These are phyloP conservation scores for Fonsecaea monophora DNA, from an alignment of 2,329 filamentous ascomycete species.

Conservation along the genomic window DNA sequence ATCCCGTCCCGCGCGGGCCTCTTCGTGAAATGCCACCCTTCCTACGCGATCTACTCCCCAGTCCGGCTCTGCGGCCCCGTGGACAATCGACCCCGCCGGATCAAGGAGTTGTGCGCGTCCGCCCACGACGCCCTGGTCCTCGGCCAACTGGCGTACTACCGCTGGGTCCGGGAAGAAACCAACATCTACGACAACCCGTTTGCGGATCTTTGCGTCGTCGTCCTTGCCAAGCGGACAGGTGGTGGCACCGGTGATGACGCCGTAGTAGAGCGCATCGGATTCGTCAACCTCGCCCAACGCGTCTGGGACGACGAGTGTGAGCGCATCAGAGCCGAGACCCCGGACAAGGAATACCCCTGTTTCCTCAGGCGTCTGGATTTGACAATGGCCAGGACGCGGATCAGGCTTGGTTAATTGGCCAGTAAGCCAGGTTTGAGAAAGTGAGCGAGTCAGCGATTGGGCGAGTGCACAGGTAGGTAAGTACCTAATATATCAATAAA, in stretches of 20 bases:
- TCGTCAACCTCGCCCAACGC: slow-evolving; percentile 1
- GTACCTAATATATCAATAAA: background rate
- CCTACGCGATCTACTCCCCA: background rate
- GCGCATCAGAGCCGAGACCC: background rate
- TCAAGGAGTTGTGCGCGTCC: background rate
- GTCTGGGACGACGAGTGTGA: slow-evolving; percentile 3
- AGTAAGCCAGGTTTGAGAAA: background rate
- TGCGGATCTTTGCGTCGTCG: background rate
- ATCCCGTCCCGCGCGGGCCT: background rate
- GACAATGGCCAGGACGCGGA: background rate
- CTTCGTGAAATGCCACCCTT: background rate
- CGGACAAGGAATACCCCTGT: background rate
- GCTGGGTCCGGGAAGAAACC: background rate
- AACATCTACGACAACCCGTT: background rate
- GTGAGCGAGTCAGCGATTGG: no score
- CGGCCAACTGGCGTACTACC: background rate
- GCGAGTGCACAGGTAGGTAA: background rate
- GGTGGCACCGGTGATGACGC: background rate
- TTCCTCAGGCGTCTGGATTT: background rate
- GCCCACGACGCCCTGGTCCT: background rate
- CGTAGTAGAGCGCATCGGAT: background rate
- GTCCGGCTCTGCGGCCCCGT: background rate
- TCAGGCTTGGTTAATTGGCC: background rate
- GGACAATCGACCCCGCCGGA: background rate
- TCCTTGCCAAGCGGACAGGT: background rate